These are phyloP conservation scores for Xerocomus spinulosus DNA, from an alignment of 768 basidiomycete species.

Conservation along the genomic window DNA sequence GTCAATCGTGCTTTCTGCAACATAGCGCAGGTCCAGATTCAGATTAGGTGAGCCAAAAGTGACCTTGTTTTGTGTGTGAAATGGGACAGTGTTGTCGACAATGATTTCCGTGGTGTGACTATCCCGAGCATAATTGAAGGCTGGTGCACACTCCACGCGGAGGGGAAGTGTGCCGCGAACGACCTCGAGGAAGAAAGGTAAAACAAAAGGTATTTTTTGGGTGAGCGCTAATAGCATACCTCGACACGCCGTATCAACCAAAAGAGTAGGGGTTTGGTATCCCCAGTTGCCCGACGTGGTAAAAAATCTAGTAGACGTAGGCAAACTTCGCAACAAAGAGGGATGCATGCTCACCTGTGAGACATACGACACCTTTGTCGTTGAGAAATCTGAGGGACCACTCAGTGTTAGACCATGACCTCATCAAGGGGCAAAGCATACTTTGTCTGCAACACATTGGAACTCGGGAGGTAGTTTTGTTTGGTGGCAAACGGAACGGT, in stretches of 20 bases:
- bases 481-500: conserved; percentile 65
- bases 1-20: conserved; percentile 54
- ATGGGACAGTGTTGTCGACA: conserved; percentile 43
- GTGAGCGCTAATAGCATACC: conserved; percentile 27
- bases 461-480: conserved; percentile 79
- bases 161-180: conserved; percentile 80
- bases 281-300: conserved; percentile 49
- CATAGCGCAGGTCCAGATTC: conserved; percentile 72
- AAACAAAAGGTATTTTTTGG: background rate
- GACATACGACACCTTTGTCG: conserved; percentile 78
- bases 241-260: conserved; percentile 86
- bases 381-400: conserved; percentile 59
- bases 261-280: conserved; percentile 58
- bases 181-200: conserved; percentile 39
- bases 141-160: conserved; percentile 87
- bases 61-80: conserved; percentile 48
- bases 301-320: conserved; percentile 57
- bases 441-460: conserved; percentile 86
- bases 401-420: background rate
- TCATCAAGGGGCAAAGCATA: conserved; percentile 10
- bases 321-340: background rate
- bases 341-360: conserved; percentile 54
- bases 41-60: conserved; percentile 57
- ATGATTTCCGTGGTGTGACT: conserved; percentile 61
- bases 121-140: conserved; percentile 90